phyloP scores from a whole-genome alignment of 306 rosid genomes.

The Sindora glabra region DNA sequence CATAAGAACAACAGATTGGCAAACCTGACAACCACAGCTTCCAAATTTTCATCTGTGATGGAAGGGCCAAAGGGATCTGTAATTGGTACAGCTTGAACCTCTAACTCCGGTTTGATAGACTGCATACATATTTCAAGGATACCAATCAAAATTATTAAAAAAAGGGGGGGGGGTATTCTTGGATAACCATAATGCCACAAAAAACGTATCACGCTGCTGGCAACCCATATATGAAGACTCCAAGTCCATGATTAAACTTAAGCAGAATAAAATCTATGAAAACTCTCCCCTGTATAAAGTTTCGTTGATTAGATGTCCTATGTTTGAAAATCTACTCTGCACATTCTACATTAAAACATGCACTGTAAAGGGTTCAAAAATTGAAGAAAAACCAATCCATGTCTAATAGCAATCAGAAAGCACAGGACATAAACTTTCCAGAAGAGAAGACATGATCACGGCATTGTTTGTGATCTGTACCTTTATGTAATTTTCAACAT shows the following conservation, averaged over 20 bases:
- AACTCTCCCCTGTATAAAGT: too few species aligned
- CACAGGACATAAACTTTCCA: neutral
- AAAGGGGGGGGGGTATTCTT: neutral
- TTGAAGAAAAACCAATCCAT: neutral
- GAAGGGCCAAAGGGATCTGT: conserved; percentile 92
- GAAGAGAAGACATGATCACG: neutral
- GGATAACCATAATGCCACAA: neutral
- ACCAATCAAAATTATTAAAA: neutral
- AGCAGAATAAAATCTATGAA: neutral
- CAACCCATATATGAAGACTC: neutral
- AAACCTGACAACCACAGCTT: conserved; percentile 88
- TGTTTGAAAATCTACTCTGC: neutral
- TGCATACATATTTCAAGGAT: conserved; percentile 20
- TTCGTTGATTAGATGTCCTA: neutral
- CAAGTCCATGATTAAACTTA: neutral
- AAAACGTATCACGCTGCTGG: neutral
- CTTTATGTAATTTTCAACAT: conserved; percentile 67
- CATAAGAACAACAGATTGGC: conserved; percentile 2
- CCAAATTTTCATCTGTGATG: conserved; percentile 68
- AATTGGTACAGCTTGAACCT: conserved; percentile 72
- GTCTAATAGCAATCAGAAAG: neutral
- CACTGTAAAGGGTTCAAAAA: neutral
- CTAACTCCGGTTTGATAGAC: conserved; percentile 77
- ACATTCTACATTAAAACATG: conserved; percentile 9
- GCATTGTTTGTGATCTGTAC: conserved; percentile 25